These are phyloP conservation scores for Fraxinus pennsylvanica DNA, from an alignment of 257 asterid species.

Conservation along the genomic window DNA sequence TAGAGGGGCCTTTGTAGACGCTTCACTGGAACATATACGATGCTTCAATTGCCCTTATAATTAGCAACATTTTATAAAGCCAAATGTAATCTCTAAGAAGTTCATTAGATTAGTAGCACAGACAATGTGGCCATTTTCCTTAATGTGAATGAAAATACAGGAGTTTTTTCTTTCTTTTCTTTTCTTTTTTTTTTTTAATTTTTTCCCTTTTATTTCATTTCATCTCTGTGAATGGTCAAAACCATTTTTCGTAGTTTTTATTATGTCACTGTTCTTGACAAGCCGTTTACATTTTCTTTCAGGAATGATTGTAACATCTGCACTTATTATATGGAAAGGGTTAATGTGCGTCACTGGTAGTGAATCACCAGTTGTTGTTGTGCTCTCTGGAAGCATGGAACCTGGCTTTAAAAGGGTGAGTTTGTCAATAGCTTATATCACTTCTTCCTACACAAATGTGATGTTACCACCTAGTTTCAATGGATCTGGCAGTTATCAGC, in stretches of 20 bases:
- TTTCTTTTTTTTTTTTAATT: too few relatives aligned
- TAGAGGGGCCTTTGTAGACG: background rate
- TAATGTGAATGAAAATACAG: background rate
- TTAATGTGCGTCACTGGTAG: constrained; percentile 95
- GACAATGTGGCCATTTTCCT: background rate
- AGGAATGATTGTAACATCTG: constrained; percentile 98
- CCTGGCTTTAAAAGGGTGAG: constrained; percentile 98
- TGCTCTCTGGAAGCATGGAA: constrained; percentile 99
- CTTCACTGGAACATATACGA: background rate
- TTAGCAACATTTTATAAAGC: background rate
- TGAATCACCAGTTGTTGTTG: constrained; percentile 98
- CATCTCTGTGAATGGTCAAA: constrained; percentile 2
- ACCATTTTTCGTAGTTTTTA: background rate
- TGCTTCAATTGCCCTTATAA: background rate
- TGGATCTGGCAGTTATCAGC: constrained; percentile 14
- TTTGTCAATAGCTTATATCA: constrained; percentile 9
- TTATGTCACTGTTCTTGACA: background rate
- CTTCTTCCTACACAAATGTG: constrained; percentile 8
- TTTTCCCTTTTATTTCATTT: background rate
- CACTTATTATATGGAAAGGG: constrained; percentile 97
- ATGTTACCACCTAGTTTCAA: constrained; percentile 12
- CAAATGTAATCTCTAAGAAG: background rate
- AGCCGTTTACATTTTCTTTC: constrained; percentile 27
- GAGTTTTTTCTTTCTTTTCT: background rate
- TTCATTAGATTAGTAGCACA: background rate